Percentiles rank a stretch among this genome's conserved stretches.
These are phyloP conservation scores for Phoma herbarum DNA, from an alignment of 2,329 filamentous ascomycete species.

Conservation along the genomic window DNA sequence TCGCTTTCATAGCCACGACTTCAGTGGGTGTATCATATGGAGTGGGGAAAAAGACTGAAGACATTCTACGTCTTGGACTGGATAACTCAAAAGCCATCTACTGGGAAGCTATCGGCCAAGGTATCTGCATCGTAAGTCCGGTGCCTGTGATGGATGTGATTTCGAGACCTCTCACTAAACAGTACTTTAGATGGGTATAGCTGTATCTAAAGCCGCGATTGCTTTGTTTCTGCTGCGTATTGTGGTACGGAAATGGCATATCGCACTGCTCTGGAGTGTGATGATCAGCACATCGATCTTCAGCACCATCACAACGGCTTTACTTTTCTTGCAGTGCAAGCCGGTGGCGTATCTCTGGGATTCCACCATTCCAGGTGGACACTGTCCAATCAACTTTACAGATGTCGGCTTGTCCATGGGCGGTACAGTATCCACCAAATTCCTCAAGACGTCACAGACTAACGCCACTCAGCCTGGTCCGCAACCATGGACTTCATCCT, in stretches of 20 bases:
- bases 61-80: conserved; percentile 27
- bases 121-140: conserved; percentile 34
- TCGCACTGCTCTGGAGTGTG: conserved; percentile 43
- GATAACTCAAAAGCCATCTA: conserved; percentile 44
- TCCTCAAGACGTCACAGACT: conserved; percentile 3
- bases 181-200: conserved; percentile 37
- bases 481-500: conserved; percentile 48
- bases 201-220: conserved; percentile 41
- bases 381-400: conserved; percentile 43
- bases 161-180: background rate
- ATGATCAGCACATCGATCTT: conserved; percentile 38
- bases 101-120: conserved; percentile 45
- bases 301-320: conserved; percentile 37
- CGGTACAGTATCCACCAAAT: conserved; percentile 16
- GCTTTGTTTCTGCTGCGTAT: conserved; percentile 45
- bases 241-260: conserved; percentile 41
- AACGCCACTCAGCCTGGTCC: conserved; percentile 37
- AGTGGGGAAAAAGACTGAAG: conserved; percentile 39
- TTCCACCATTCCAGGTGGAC: conserved; percentile 32
- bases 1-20: conserved; percentile 37
- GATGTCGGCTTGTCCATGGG: conserved; percentile 41
- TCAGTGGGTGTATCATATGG: conserved; percentile 39
- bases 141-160: background rate
- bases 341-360: conserved; percentile 42
- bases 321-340: conserved; percentile 41